These are phyloP conservation scores for Pseudocercospora fuligena DNA, from an alignment of 2,329 filamentous ascomycete genomes.

Conservation along the genomic window DNA sequence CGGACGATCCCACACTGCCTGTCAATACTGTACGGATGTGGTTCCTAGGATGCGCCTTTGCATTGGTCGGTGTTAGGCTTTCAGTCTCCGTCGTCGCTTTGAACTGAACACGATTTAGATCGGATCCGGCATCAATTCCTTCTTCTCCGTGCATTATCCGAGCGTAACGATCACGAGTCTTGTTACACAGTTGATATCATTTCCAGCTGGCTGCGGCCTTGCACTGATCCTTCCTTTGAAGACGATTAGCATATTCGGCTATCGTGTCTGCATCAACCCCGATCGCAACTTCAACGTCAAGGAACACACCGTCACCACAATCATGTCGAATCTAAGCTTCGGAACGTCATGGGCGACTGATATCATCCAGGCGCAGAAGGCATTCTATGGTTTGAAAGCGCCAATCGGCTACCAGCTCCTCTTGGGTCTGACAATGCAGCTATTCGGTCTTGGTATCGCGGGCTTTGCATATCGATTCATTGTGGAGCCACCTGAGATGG, in stretches of 20 bases:
- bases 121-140: conserved; percentile 10
- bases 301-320: conserved; percentile 1
- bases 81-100: not conserved
- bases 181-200: conserved; percentile 1
- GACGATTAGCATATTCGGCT: conserved; percentile 1
- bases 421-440: conserved; percentile 9
- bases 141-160: conserved; percentile 6
- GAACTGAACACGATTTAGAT: not conserved
- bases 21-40: conserved; percentile 10
- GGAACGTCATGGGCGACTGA: conserved; percentile 9
- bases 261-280: not conserved
- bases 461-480: conserved; percentile 11
- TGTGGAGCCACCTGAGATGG: conserved; percentile 10
- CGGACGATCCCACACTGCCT: not conserved
- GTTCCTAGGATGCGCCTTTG: conserved; percentile 2
- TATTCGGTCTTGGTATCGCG: conserved; percentile 10
- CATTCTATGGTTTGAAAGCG: not conserved
- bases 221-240: not conserved
- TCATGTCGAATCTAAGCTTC: conserved; percentile 12
- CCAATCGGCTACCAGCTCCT: conserved; percentile 2
- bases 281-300: conserved; percentile 8
- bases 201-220: not conserved
- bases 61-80: not conserved
- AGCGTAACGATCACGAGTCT: conserved; percentile 6
- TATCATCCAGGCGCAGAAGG: conserved; percentile 11